A percentile compares a stretch with the other conserved stretches of the same genome.
Conservation (phyloP, 805 yeast genomes). For the Wickerhamiella kurtzmanii region DNA sequence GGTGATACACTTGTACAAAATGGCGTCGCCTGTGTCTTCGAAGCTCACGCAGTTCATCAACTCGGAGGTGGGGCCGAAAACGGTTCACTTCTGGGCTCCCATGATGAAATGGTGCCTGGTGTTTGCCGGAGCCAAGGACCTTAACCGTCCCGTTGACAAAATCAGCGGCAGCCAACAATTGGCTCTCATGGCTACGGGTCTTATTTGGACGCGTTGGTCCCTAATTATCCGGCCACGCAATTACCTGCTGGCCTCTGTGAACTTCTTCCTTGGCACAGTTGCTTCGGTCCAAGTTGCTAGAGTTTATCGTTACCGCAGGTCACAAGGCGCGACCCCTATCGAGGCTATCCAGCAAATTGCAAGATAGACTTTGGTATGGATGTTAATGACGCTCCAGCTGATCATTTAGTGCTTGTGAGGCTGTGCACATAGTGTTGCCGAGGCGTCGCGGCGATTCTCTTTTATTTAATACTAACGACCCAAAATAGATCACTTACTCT, state of each 20-base stretch:
- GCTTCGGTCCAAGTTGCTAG: conserved; percentile 76
- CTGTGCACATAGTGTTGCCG: no score
- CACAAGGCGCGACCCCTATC: conserved; percentile 47
- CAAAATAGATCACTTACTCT: no score
- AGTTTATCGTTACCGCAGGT: conserved; percentile 51
- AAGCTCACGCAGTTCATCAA: conserved; percentile 54
- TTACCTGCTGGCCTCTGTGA: conserved; percentile 76
- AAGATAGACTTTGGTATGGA: not conserved
- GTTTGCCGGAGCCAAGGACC: conserved; percentile 78
- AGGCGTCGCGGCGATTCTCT: no score
- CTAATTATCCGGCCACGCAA: conserved; percentile 84
- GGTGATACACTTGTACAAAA: conserved; percentile 1
- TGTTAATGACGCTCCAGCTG: not conserved
- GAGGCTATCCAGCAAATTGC: conserved; percentile 47
- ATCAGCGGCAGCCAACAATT: conserved; percentile 79
- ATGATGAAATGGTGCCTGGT: conserved; percentile 68
- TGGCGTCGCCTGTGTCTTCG: conserved; percentile 13
- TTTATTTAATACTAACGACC: no score
- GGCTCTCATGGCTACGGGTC: conserved; percentile 82
- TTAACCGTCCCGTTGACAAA: conserved; percentile 81
- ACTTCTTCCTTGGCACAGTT: conserved; percentile 81
- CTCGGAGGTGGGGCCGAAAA: conserved; percentile 88
- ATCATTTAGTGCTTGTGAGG: no score
- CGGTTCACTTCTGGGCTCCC: conserved; percentile 91
- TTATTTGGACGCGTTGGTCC: conserved; percentile 98